Conservation (phyloP, 495 filamentous ascomycete species). For the Penicillium manginii region DNA sequence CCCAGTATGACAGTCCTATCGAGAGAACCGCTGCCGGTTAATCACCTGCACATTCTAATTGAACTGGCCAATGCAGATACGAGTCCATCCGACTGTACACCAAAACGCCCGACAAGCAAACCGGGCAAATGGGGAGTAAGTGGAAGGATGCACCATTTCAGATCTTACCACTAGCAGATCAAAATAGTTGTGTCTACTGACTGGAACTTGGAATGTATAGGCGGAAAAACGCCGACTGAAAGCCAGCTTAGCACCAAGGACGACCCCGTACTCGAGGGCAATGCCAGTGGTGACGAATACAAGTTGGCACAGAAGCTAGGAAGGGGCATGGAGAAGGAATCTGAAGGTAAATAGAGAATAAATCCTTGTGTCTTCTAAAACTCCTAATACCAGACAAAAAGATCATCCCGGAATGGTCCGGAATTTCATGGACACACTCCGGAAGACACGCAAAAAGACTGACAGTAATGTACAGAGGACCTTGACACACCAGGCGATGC, state of each 20-base stretch:
- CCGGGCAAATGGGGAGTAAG: slow-evolving; percentile 63
- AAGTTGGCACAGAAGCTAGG: slow-evolving; percentile 35
- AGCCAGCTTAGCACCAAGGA: slow-evolving; percentile 30
- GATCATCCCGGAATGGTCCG: slow-evolving; percentile 17
- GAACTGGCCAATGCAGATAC: slow-evolving; percentile 49
- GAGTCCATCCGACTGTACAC: slow-evolving; percentile 58
- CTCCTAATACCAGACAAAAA: slow-evolving; percentile 35
- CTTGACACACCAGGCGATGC: slow-evolving; percentile 40
- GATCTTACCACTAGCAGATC: not conserved
- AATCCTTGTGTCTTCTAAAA: slow-evolving; percentile 35
- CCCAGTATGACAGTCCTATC: slow-evolving; percentile 51
- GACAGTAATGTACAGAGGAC: slow-evolving; percentile 52
- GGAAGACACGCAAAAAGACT: slow-evolving; percentile 37
- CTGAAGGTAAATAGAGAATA: slow-evolving; percentile 41
- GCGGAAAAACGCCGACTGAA: slow-evolving; percentile 30
- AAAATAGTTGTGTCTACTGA: not conserved
- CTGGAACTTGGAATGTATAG: slow-evolving; percentile 11
- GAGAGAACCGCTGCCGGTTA: not conserved
- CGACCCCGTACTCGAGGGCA: slow-evolving; percentile 9
- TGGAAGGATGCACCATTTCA: not conserved
- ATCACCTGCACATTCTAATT: not conserved
- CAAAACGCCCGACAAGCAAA: slow-evolving; percentile 53
- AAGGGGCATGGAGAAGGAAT: slow-evolving; percentile 26
- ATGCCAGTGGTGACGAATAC: slow-evolving; percentile 28
- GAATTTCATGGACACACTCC: slow-evolving; percentile 14